These are phyloP conservation scores for Tuber melanosporum DNA, from an alignment of 495 filamentous ascomycete species.

Conservation along the genomic window DNA sequence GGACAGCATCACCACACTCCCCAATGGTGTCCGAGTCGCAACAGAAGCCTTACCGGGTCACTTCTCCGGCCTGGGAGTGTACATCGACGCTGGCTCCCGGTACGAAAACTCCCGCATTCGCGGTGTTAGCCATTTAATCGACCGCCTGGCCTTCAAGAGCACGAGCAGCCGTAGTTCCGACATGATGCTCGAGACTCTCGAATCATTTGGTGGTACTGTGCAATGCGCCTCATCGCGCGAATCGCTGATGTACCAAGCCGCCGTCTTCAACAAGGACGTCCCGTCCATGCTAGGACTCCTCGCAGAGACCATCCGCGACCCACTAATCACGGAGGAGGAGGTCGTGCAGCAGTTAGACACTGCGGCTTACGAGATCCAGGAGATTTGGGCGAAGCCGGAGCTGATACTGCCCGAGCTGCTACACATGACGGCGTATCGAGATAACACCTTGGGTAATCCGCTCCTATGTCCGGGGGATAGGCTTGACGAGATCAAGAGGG, in stretches of 20 bases:
- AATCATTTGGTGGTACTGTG: constrained; percentile 85
- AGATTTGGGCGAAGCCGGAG: constrained; percentile 97
- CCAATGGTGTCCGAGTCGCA: constrained; percentile 91
- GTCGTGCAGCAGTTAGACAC: constrained; percentile 79
- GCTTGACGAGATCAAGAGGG: constrained; percentile 65
- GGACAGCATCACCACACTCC: constrained; percentile 78
- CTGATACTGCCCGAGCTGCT: constrained; percentile 92
- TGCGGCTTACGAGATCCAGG: constrained; percentile 87
- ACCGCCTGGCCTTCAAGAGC: constrained; percentile 92
- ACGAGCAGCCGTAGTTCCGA: constrained; percentile 66
- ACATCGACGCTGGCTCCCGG: constrained; percentile 90
- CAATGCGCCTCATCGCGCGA: constrained; percentile 94
- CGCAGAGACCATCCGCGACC: constrained; percentile 89
- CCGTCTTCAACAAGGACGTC: constrained; percentile 92
- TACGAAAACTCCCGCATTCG: constrained; percentile 81
- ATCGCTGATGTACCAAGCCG: constrained; percentile 96
- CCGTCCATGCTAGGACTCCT: constrained; percentile 74
- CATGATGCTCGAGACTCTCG: constrained; percentile 77
- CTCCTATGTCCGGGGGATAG: constrained; percentile 84
- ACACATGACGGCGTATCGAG: constrained; percentile 88
- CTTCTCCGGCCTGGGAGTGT: constrained; percentile 93
- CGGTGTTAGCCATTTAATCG: constrained; percentile 93
- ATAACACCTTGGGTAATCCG: constrained; percentile 92
- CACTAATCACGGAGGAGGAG: constrained; percentile 82
- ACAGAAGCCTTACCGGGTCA: constrained; percentile 92